phyloP scores from a whole-genome alignment of 371 early-diverging fungal genomes.

The Umbelopsis sp. region DNA sequence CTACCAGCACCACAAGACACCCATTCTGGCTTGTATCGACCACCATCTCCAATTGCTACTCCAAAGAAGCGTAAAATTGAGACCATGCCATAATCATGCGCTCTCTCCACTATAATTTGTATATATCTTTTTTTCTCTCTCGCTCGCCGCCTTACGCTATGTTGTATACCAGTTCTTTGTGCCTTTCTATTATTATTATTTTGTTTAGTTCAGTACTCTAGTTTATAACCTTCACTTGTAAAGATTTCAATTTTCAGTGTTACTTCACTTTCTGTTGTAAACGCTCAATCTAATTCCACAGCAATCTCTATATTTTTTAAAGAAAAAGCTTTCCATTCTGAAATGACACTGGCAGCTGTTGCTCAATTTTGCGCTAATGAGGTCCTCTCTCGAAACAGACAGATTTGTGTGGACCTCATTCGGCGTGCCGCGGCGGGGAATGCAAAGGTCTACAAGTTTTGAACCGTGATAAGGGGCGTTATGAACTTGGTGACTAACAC shows the following conservation, averaged over 20 bases:
- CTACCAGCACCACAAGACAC: not conserved
- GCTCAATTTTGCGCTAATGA: slow-evolving; percentile 73
- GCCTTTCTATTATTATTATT: too few relatives aligned
- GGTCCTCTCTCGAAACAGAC: slow-evolving; percentile 51
- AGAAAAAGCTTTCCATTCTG: not conserved
- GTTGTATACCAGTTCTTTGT: not conserved
- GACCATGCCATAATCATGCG: not conserved
- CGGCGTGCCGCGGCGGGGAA: slow-evolving; percentile 56
- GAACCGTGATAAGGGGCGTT: not conserved
- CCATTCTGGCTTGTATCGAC: slow-evolving; percentile 28
- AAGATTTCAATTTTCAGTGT: too few relatives aligned
- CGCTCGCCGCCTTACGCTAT: too few relatives aligned
- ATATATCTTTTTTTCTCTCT: not conserved
- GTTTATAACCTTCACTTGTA: too few relatives aligned
- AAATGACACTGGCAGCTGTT: slow-evolving; percentile 41
- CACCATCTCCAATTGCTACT: slow-evolving; percentile 49
- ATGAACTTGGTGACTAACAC: not conserved
- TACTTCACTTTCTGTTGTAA: too few relatives aligned
- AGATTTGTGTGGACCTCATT: slow-evolving; percentile 59
- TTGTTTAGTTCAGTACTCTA: too few relatives aligned
- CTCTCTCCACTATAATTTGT: not conserved
- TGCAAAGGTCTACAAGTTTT: slow-evolving; percentile 49
- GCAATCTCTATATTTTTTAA: not conserved
- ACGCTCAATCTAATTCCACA: not conserved
- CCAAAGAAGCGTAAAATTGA: slow-evolving; percentile 29